phyloP scores from a whole-genome alignment of 495 filamentous ascomycete species.

The Podospora pseudopauciseta region DNA sequence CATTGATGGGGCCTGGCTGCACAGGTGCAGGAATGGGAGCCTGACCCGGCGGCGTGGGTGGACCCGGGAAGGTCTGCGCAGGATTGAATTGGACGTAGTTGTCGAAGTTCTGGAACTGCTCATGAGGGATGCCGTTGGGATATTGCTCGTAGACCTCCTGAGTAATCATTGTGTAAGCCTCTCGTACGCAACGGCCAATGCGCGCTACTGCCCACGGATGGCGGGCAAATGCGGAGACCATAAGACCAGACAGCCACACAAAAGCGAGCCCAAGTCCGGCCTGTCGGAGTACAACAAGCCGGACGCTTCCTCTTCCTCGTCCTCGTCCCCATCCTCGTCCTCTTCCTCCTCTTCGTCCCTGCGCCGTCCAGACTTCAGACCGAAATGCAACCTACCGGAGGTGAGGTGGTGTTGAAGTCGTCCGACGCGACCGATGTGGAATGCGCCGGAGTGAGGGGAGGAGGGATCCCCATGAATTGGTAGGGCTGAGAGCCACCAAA shows the following conservation, averaged over 20 bases:
- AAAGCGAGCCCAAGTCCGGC: not conserved
- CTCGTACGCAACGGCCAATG: conserved; percentile 18
- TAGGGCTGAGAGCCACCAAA: conserved; percentile 50
- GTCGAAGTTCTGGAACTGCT: conserved; percentile 46
- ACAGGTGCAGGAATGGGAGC: conserved; percentile 18
- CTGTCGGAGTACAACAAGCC: conserved; percentile 18
- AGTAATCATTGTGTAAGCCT: conserved; percentile 42
- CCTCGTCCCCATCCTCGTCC: not conserved
- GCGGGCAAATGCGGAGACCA: conserved; percentile 26
- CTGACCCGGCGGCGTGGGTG: conserved; percentile 43
- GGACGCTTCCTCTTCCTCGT: not conserved
- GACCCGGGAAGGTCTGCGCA: conserved; percentile 38
- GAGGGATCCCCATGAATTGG: conserved; percentile 52
- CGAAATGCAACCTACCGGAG: conserved; percentile 47
- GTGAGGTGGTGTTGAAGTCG: conserved; percentile 51
- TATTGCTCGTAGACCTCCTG: conserved; percentile 47
- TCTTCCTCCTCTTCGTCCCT: not conserved
- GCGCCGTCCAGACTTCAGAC: not conserved
- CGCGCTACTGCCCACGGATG: conserved; percentile 28
- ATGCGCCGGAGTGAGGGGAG: conserved; percentile 51
- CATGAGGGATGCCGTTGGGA: conserved; percentile 37
- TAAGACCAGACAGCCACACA: conserved; percentile 9
- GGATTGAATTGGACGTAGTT: conserved; percentile 40
- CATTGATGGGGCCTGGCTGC: conserved; percentile 28
- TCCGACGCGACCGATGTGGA: conserved; percentile 51